Evolutionary conservation across 148 eudicot genomes (phyloP).

Genomic region (Diospyros kaki): DNA sequence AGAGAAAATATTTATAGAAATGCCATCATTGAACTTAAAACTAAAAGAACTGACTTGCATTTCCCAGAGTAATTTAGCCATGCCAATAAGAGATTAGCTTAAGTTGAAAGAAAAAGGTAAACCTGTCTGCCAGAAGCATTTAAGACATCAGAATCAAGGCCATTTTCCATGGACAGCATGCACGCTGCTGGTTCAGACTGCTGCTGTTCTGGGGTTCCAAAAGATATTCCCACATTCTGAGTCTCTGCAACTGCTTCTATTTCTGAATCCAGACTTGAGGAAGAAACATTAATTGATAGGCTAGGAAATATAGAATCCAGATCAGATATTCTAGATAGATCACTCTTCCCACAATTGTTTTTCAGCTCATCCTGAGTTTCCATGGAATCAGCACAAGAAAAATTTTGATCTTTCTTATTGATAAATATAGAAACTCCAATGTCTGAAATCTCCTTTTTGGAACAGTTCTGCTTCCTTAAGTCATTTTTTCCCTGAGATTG

Average conservation of each 20-base stretch:
- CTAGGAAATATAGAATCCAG: neutral
- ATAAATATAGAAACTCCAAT: neutral
- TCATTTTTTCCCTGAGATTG: slow-evolving; percentile 1
- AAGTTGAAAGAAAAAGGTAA: slow-evolving; percentile 4
- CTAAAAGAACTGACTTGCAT: neutral
- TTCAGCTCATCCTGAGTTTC: slow-evolving; percentile 9
- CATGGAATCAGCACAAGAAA: slow-evolving; percentile 4
- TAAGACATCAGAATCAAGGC: slow-evolving; percentile 18
- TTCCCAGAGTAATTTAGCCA: neutral
- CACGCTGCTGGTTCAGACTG: slow-evolving; percentile 20
- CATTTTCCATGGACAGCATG: slow-evolving; percentile 13
- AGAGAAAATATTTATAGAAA: too few relatives aligned
- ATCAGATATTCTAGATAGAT: slow-evolving; percentile 14
- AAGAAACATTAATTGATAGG: neutral
- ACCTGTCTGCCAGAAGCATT: slow-evolving; percentile 28
- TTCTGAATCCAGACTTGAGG: slow-evolving; percentile 1
- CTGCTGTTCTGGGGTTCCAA: slow-evolving; percentile 13
- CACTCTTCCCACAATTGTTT: slow-evolving; percentile 14
- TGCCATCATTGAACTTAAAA: too few relatives aligned
- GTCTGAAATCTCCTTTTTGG: neutral
- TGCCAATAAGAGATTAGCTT: neutral
- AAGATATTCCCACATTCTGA: neutral
- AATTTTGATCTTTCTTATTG: neutral
- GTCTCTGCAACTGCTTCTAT: slow-evolving; percentile 10
- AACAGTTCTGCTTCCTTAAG: neutral